Percentiles rank a stretch among this genome's conserved stretches.
Conservation (phyloP, 75 land plant genomes). For the Pinus albicaulis region DNA sequence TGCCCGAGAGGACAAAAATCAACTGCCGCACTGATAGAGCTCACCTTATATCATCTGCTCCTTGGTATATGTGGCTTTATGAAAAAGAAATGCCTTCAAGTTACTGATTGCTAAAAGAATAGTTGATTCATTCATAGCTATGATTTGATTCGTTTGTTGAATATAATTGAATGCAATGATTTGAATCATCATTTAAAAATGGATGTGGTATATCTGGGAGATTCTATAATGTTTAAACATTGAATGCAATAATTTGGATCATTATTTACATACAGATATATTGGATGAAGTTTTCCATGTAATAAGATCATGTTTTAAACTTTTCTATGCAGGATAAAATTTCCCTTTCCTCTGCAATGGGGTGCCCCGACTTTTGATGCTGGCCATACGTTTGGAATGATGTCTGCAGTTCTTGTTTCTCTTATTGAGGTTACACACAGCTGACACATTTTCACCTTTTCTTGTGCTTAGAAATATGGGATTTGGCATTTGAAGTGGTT, state of each 20-base stretch:
- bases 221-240: background rate
- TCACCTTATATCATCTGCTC: constrained; percentile 73
- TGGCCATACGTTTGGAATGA: constrained; percentile 89
- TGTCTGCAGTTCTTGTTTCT: constrained; percentile 83
- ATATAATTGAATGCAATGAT: no score
- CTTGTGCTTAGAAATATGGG: background rate
- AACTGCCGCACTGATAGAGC: constrained; percentile 89
- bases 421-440: constrained; percentile 62
- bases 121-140: no score
- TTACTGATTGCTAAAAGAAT: background rate
- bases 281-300: background rate
- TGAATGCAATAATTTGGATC: background rate
- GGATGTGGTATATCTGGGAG: no score
- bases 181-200: no score
- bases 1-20: constrained; percentile 47
- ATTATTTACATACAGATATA: no score
- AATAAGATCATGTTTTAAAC: background rate
- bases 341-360: constrained; percentile 98
- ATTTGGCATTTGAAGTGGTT: background rate
- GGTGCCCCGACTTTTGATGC: constrained; percentile 91
- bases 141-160: no score
- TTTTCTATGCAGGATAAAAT: constrained; percentile 53
- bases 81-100: background rate
- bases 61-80: constrained; percentile 62
- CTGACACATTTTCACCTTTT: background rate